Evolutionary conservation across 2,329 filamentous ascomycete species (phyloP).

Genomic region (Fusarium domesticum): DNA sequence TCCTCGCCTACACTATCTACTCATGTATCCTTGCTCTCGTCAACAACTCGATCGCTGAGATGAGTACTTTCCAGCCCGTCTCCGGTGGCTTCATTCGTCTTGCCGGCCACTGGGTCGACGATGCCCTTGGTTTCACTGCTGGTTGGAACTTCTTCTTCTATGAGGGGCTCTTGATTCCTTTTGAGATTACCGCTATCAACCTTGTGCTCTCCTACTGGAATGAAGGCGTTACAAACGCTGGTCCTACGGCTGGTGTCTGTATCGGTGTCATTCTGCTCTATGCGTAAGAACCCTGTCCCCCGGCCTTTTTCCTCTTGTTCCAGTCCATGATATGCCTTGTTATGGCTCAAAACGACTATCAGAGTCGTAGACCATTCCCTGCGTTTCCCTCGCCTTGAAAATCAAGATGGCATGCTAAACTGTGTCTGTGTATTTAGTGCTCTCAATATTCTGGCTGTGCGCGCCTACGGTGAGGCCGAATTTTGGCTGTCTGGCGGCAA

Average conservation of each 20-base stretch:
- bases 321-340: slow-evolving; percentile 3
- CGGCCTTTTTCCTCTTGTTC: slow-evolving; percentile 4
- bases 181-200: slow-evolving; percentile 43
- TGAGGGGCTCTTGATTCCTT: slow-evolving; percentile 43
- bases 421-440: slow-evolving; percentile 34
- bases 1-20: slow-evolving; percentile 59
- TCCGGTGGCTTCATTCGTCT: slow-evolving; percentile 62
- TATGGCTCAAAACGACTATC: too few relatives aligned
- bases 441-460: slow-evolving; percentile 64
- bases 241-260: slow-evolving; percentile 64
- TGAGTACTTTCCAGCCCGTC: slow-evolving; percentile 61
- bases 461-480: slow-evolving; percentile 68
- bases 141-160: slow-evolving; percentile 47
- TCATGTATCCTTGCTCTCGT: slow-evolving; percentile 55
- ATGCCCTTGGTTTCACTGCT: slow-evolving; percentile 57
- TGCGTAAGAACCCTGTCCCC: slow-evolving; percentile 43
- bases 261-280: slow-evolving; percentile 54
- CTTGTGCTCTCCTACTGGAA: slow-evolving; percentile 43
- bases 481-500: slow-evolving; percentile 66
- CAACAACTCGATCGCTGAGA: slow-evolving; percentile 65
- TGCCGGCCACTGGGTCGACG: slow-evolving; percentile 63
- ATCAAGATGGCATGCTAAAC: slow-evolving; percentile 30
- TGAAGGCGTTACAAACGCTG: slow-evolving; percentile 52
- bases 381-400: background rate
- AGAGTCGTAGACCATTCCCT: too few relatives aligned